Evolutionary conservation across 2,329 filamentous ascomycete genomes (phyloP), one percentile per base, ranked within the genome.

Genomic region (Sporothrix sp.): DNA sequence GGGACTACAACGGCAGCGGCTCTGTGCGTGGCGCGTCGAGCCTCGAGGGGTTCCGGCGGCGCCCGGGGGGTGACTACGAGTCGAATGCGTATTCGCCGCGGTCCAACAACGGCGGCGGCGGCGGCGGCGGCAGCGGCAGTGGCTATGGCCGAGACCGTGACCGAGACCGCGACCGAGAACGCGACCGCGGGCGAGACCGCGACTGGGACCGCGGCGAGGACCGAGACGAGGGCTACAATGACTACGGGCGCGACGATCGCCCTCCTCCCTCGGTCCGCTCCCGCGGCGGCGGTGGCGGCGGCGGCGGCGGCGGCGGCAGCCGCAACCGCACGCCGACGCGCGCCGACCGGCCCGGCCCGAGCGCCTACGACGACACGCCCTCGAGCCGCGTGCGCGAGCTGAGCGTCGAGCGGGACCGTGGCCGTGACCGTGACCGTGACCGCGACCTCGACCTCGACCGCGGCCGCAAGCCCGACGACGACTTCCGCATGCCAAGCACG

Each of bases 261-360:
- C 25, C 36, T n/a, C 46, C 46, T 16, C 32, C 46, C 11, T 48
- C 36, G 21, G 27, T 28, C 25, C 46, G 46, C 13, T 23, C 36
- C n/a, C 46, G 28, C 14, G 25, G 23, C 36, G 45, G 33, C 11
- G 44, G 44, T 21, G 25, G 40, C 25, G 32, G 28, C 7, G 28
- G 33, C n/a, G 25, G 44, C 20, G 36, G 46, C n/a, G 25, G 27
- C 16, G 32, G 28, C 8, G 28, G 33, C n/a, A 25, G 44, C 36
- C 36, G 46, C 27, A 30, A 48, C 46, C 46, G 46, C 8, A 40
- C 46, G 10, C 46, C 46, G 18, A 48, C 28, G 3, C 35, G 28
- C 13, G 20, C 46, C 1, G 32, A 37, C 3, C 28, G 42, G 18
- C 16, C 18, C 3, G 42, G n/a, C 39, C 13, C 39, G 8, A 21